Percentiles rank a stretch among this genome's conserved stretches.
These are phyloP conservation scores for Lachancea sp. DNA, from an alignment of 805 yeast genomes.

Conservation along the genomic window DNA sequence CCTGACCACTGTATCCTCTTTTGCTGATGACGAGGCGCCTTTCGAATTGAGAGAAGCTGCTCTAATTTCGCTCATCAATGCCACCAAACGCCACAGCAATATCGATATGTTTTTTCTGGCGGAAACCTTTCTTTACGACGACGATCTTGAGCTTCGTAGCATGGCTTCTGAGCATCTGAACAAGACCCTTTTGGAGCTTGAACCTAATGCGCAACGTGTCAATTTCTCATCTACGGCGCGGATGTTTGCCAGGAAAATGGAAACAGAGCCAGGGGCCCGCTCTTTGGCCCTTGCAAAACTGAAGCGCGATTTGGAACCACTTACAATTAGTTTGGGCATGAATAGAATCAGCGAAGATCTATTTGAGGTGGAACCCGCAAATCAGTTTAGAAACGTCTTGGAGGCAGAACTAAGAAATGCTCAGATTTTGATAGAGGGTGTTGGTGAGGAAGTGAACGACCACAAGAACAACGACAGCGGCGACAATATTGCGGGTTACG, in stretches of 20 bases:
- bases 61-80: constrained; percentile 19
- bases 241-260: constrained; percentile 13
- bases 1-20: constrained; percentile 11
- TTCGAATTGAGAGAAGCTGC: constrained; percentile 22
- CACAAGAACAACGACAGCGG: too few relatives aligned
- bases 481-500: neutral
- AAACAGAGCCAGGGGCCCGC: neutral
- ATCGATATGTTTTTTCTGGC: constrained; percentile 21
- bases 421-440: constrained; percentile 14
- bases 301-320: neutral
- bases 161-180: constrained; percentile 40
- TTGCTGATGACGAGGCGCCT: constrained; percentile 20
- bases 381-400: constrained; percentile 53
- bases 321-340: neutral
- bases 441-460: neutral
- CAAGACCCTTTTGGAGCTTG: constrained; percentile 25
- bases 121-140: constrained; percentile 49
- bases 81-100: constrained; percentile 4
- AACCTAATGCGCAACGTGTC: constrained; percentile 3
- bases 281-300: neutral
- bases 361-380: constrained; percentile 62
- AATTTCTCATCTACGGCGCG: constrained; percentile 34
- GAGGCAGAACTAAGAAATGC: constrained; percentile 24
- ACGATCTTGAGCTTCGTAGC: constrained; percentile 54
- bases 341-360: constrained; percentile 28